phyloP scores from a whole-genome alignment of 352 stramenopile genomes.

The Aphanomyces stellatus region DNA sequence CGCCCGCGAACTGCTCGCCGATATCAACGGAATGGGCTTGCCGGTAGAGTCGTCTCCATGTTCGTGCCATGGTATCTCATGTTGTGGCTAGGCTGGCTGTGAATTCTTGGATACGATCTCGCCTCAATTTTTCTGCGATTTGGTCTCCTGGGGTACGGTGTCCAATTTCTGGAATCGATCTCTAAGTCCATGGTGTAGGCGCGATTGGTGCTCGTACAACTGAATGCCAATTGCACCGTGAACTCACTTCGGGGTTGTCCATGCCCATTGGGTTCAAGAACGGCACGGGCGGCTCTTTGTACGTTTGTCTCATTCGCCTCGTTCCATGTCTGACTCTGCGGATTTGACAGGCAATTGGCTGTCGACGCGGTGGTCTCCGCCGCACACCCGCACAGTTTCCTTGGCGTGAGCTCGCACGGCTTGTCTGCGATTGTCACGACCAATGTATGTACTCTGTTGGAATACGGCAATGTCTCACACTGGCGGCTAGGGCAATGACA shows the following conservation, averaged over 20 bases:
- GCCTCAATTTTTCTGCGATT: conserved; percentile 84
- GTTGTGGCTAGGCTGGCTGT: conserved; percentile 38
- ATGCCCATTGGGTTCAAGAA: conserved; percentile 85
- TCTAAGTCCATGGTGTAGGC: conserved; percentile 70
- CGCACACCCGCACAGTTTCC: conserved; percentile 79
- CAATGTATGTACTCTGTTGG: conserved; percentile 23
- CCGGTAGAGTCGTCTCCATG: conserved; percentile 24
- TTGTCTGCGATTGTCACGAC: conserved; percentile 84
- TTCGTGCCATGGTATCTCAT: not conserved
- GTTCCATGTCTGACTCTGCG: not conserved
- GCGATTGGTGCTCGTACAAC: conserved; percentile 79
- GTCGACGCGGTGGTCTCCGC: conserved; percentile 79
- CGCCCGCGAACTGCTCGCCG: conserved; percentile 67
- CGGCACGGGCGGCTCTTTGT: conserved; percentile 47
- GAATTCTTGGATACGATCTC: conserved; percentile 89
- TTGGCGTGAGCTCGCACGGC: conserved; percentile 81
- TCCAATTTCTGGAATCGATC: conserved; percentile 73
- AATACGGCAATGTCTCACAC: not conserved
- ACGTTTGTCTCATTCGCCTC: not conserved
- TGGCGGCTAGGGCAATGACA: conserved; percentile 57
- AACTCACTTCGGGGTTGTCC: conserved; percentile 68
- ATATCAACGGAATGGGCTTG: conserved; percentile 82
- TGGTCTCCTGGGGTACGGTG: conserved; percentile 67
- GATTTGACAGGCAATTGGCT: conserved; percentile 43
- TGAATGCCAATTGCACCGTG: conserved; percentile 72